Evolutionary conservation across 805 yeast species (phyloP), one percentile per base, ranked within the genome.

Genomic region (Cyberlindnera suaveolens): DNA sequence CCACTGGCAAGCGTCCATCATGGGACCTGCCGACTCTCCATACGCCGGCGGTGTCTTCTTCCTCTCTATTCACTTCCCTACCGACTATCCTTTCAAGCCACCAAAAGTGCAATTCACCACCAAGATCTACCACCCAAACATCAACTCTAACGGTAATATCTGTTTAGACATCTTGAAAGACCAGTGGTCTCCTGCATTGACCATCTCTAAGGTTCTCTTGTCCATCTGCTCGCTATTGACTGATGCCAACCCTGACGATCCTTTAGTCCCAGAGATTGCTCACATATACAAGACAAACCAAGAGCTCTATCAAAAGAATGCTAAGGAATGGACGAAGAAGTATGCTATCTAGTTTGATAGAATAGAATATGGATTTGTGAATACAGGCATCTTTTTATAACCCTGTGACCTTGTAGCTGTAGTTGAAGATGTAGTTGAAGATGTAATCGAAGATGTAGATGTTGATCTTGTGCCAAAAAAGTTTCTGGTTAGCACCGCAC

Each of bases 1-100:
- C 72, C 98, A 91, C 74, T 93, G 99, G 99, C 98, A 93, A 71
- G 99, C 98, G 34, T 90, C 98, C 36, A 93, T 93, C 65, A 88
- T 93, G 95, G 99, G 99, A 39, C 99, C 99, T 40, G 78, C 96
- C 54, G 98, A 93, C 70, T 86, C 96, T 38, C 93, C 86, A 48
- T 80, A 79, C 57, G 75, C 84, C 32, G 91, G 91, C 52, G 99
- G 98, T 60, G 96, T 91, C 36, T 93, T 93, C 68, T 93, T 93
- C 76, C 77, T 93, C 50, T 82, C 95, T 42, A 89, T 93, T 65
- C 96, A 89, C 66, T 93, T 93, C 85, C 99, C 99, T 64, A 90
- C 98, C 46, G 98, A 93, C 68, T 93, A 93, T 67, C 99, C 99
- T 44, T 93, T 91, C 75, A 93, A 93, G 72, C 97, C 99, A 45